These are phyloP conservation scores for Picochlorum sp. DNA, from an alignment of 139 green algal species.

Conservation along the genomic window DNA sequence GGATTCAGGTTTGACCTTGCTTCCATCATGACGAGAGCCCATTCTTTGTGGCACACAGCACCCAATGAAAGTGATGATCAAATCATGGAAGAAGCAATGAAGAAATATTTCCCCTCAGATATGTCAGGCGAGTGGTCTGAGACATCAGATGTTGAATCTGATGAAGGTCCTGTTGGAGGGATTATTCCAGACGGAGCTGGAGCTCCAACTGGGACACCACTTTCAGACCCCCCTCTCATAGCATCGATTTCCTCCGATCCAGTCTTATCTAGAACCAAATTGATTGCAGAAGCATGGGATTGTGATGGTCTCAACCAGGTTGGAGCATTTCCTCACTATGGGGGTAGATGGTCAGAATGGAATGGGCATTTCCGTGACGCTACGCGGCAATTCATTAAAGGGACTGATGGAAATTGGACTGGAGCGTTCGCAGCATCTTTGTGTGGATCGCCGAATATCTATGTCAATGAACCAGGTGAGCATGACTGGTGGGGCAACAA, in stretches of 20 bases:
- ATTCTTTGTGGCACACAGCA: slow-evolving; percentile 61
- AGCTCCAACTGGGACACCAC: slow-evolving; percentile 78
- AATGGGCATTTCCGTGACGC: slow-evolving; percentile 93
- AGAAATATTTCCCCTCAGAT: slow-evolving; percentile 11
- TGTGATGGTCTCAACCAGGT: slow-evolving; percentile 96
- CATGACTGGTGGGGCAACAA: slow-evolving; percentile 59
- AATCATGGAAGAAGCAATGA: neutral
- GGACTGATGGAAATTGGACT: slow-evolving; percentile 73
- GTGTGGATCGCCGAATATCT: slow-evolving; percentile 74
- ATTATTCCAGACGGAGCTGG: slow-evolving; percentile 66
- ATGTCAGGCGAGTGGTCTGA: slow-evolving; percentile 9
- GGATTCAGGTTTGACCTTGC: slow-evolving; percentile 94
- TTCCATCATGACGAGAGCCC: slow-evolving; percentile 88
- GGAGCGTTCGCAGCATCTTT: slow-evolving; percentile 69
- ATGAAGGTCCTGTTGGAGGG: slow-evolving; percentile 3
- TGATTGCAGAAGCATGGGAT: slow-evolving; percentile 99
- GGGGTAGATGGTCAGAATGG: slow-evolving; percentile 93
- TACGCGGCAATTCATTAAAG: slow-evolving; percentile 84
- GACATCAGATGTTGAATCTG: neutral
- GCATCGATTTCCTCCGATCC: slow-evolving; percentile 85
- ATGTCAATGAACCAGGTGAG: slow-evolving; percentile 42
- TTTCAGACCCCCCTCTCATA: slow-evolving; percentile 84
- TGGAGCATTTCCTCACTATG: slow-evolving; percentile 92
- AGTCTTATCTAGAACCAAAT: slow-evolving; percentile 77
- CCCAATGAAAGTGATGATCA: slow-evolving; percentile 1